Conservation (phyloP, 2,329 filamentous ascomycete species). For the Neurospora sp. region DNA sequence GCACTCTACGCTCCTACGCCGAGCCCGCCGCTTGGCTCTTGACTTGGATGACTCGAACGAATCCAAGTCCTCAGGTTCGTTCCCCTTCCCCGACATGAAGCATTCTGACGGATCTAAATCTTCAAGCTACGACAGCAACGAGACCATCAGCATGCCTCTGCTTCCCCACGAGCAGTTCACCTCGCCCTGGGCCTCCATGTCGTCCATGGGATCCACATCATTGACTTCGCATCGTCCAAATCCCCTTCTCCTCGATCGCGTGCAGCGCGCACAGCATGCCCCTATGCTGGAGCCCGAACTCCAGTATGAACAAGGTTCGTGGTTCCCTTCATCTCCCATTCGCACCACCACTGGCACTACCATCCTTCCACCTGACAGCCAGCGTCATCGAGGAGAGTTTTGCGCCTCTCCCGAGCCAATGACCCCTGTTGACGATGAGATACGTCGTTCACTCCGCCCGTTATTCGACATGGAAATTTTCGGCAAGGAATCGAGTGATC, state of each 20-base stretch:
- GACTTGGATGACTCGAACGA: background rate
- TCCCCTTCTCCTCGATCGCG: background rate
- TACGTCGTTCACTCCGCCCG: background rate
- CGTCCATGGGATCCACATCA: background rate
- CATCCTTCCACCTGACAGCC: background rate
- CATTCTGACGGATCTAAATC: background rate
- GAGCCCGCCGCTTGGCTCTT: background rate
- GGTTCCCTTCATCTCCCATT: background rate
- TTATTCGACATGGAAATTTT: background rate
- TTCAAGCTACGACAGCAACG: background rate
- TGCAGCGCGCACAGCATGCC: background rate
- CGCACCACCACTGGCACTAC: background rate
- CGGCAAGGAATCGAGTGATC: background rate
- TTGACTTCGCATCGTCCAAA: background rate
- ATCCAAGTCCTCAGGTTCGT: background rate
- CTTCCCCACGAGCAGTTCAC: background rate
- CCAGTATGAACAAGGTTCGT: background rate
- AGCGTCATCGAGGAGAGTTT: background rate
- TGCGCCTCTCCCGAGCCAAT: background rate
- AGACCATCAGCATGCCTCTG: background rate
- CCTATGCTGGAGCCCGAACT: background rate
- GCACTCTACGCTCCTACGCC: background rate
- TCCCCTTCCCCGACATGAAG: background rate
- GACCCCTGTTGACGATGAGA: background rate
- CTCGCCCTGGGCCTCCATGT: background rate